Evolutionary conservation across 2,329 filamentous ascomycete genomes (phyloP), one percentile per base, ranked within the genome.

Genomic region (Colletotrichum sp.): DNA sequence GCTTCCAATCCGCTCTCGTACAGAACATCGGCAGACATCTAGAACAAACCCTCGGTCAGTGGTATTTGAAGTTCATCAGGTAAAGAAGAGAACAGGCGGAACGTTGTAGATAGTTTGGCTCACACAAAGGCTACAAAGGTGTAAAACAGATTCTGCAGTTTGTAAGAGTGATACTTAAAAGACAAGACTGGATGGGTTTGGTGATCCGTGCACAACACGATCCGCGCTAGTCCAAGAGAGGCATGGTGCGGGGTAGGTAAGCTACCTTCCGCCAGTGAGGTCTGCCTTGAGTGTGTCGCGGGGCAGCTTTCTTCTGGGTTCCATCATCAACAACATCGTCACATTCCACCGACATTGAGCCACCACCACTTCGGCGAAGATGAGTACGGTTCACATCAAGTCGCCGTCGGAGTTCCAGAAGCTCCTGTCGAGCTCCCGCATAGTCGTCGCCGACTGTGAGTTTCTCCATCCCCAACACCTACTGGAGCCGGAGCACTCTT

Each of bases 381-480:
- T 86, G 76, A 74, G 73, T 63, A 76, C 67, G 30, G 63, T 66
- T 68, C 61, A 75, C 69, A 85, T 85, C 70, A 83, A 85, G 81
- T 90, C 89, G 74, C 85, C 87, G 78, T 87, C 88, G 80, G 92
- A 96, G 81, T 93, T 97, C 80, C 90, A 89, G 79, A 85, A 87
- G 36, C 85, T 97, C 76, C 89, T 98, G 76, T 90, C 90, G 76
- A 92, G 90, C 71, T 96, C 94, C 38, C 92, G 91, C 78, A 91
- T 98, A 75, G 95, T 98, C 56, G 93, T 98, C 70, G 93, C 94
- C 81, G 95, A 98, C 86, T 98, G 96, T 98, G 88, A 90, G 95
- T 89, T 76, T 71, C 73, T 68, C 58, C 32, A 38, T 43, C 34
- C 61, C 61, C 43, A 10, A 38, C 43, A 28, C 67, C 61, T 56